These are phyloP conservation scores for Spathaspora arborariae DNA, from an alignment of 805 yeast species.

Conservation along the genomic window DNA sequence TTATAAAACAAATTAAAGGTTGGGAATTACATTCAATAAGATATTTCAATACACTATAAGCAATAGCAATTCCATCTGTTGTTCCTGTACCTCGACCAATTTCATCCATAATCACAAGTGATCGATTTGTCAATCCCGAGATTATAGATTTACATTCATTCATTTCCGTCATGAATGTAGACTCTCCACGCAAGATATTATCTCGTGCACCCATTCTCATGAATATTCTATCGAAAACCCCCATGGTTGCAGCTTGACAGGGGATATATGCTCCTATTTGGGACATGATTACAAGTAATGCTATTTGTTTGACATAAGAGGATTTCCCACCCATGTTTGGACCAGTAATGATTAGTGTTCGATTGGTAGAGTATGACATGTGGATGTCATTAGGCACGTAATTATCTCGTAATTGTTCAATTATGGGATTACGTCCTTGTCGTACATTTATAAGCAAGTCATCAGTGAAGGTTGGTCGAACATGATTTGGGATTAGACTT, in stretches of 20 bases:
- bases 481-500: constrained; percentile 30
- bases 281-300: constrained; percentile 64
- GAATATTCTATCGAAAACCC: constrained; percentile 72
- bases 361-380: constrained; percentile 43
- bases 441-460: constrained; percentile 42
- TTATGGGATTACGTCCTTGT: constrained; percentile 65
- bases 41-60: constrained; percentile 65
- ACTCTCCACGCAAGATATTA: constrained; percentile 66
- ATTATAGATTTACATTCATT: constrained; percentile 61
- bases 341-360: constrained; percentile 69
- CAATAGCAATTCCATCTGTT: constrained; percentile 77
- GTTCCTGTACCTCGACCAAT: constrained; percentile 77
- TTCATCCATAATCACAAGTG: constrained; percentile 68
- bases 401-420: constrained; percentile 42
- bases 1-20: constrained; percentile 71
- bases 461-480: constrained; percentile 49
- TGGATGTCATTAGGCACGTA: constrained; percentile 67
- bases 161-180: constrained; percentile 81
- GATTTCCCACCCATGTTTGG: constrained; percentile 91
- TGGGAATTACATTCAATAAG: constrained; percentile 34
- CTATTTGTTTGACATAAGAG: constrained; percentile 70
- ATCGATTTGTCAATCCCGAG: constrained; percentile 46
- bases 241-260: constrained; percentile 54
- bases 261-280: constrained; percentile 80
- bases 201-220: constrained; percentile 88